phyloP scores from a whole-genome alignment of 352 stramenopile species.

The Phytophthora cactorum region DNA sequence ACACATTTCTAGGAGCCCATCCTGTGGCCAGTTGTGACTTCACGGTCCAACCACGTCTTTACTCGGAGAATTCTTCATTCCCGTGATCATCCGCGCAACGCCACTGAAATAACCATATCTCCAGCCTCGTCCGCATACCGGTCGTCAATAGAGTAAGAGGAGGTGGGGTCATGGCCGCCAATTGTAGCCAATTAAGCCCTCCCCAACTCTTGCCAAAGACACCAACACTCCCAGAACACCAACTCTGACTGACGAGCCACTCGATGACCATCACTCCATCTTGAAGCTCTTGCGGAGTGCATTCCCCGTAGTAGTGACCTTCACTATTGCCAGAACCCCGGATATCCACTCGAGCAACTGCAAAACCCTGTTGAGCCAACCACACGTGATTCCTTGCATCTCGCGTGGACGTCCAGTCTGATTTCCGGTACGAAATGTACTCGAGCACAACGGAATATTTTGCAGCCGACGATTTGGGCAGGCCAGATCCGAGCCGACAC shows the following conservation, averaged over 20 bases:
- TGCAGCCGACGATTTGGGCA: conserved; percentile 23
- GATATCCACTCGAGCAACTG: conserved; percentile 57
- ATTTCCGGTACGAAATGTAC: conserved; percentile 63
- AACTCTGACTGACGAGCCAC: conserved; percentile 50
- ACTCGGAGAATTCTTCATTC: conserved; percentile 40
- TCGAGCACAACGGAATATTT: conserved; percentile 54
- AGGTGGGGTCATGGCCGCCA: conserved; percentile 44
- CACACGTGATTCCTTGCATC: conserved; percentile 54
- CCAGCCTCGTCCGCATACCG: conserved; percentile 61
- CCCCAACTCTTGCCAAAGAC: conserved; percentile 66
- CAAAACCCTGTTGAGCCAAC: conserved; percentile 51
- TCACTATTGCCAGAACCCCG: conserved; percentile 54
- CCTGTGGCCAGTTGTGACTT: conserved; percentile 62
- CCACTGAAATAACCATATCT: conserved; percentile 63
- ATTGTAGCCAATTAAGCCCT: conserved; percentile 56
- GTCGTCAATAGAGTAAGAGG: conserved; percentile 66
- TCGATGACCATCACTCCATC: conserved; percentile 55
- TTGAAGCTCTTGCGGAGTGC: conserved; percentile 49
- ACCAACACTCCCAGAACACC: conserved; percentile 48
- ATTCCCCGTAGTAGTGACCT: conserved; percentile 51
- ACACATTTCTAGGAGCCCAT: conserved; percentile 60
- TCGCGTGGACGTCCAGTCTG: conserved; percentile 52
- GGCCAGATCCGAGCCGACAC: conserved; percentile 46
- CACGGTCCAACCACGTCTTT: conserved; percentile 55
- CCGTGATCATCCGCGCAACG: conserved; percentile 48